These are phyloP conservation scores for Zygoascus ofunaensis DNA, from an alignment of 805 yeast genomes.

Conservation along the genomic window DNA sequence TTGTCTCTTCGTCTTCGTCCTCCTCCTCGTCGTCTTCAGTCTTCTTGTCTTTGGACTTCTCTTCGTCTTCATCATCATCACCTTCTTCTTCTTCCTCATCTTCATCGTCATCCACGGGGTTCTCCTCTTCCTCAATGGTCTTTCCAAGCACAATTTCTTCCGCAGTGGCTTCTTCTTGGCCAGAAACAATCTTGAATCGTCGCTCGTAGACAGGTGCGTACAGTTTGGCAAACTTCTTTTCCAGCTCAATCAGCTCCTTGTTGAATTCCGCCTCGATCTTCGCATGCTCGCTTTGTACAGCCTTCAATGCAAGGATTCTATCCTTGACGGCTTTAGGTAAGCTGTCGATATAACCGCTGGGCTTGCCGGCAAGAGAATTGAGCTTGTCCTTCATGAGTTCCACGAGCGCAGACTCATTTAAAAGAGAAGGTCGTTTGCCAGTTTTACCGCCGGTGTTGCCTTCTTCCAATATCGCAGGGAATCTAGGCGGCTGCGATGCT, in stretches of 20 bases:
- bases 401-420: slow-evolving; percentile 72
- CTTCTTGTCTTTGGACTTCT: no score
- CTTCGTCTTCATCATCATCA: slow-evolving; percentile 33
- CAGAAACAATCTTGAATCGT: slow-evolving; percentile 64
- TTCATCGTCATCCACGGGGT: slow-evolving; percentile 36
- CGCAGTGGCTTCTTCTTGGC: slow-evolving; percentile 64
- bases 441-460: slow-evolving; percentile 28
- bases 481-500: slow-evolving; percentile 29
- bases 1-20: slow-evolving; percentile 37
- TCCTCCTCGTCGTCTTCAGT: slow-evolving; percentile 38
- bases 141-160: slow-evolving; percentile 77
- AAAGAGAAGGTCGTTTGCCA: slow-evolving; percentile 33
- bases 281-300: slow-evolving; percentile 70
- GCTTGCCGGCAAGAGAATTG: slow-evolving; percentile 73
- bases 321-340: slow-evolving; percentile 66
- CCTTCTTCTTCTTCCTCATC: slow-evolving; percentile 37
- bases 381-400: slow-evolving; percentile 86
- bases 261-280: slow-evolving; percentile 86
- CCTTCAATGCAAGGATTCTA: slow-evolving; percentile 73
- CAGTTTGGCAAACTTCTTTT: slow-evolving; percentile 62
- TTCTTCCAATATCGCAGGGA: slow-evolving; percentile 71
- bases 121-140: slow-evolving; percentile 50
- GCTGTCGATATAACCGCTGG: slow-evolving; percentile 74
- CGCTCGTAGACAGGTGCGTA: slow-evolving; percentile 69
- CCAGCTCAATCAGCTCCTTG: slow-evolving; percentile 76